These are phyloP conservation scores for Ustilago loliicola DNA, from an alignment of 1,284 basidiomycete genomes.

Conservation along the genomic window DNA sequence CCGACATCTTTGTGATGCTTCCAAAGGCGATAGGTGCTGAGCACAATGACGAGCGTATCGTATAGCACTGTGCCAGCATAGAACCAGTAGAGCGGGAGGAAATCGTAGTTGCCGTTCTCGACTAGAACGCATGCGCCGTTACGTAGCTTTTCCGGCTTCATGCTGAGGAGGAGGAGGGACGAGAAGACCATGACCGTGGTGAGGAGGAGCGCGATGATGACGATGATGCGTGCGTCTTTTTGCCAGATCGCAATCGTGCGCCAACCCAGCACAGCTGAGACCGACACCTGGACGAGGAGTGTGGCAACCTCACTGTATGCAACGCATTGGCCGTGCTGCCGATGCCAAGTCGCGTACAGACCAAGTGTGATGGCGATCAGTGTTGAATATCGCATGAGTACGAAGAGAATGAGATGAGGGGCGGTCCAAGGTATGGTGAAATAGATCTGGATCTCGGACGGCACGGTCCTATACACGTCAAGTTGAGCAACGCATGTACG, in stretches of 20 bases:
- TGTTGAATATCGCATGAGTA: conserved; percentile 52
- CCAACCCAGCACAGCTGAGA: conserved; percentile 56
- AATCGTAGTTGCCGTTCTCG: conserved; percentile 20
- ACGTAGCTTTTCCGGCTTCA: conserved; percentile 27
- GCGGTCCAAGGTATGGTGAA: conserved; percentile 24
- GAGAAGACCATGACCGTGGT: conserved; percentile 44
- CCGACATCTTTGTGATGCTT: conserved; percentile 34
- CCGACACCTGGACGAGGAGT: conserved; percentile 52
- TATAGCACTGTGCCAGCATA: conserved; percentile 52
- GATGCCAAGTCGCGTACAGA: conserved; percentile 46
- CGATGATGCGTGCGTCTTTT: conserved; percentile 45
- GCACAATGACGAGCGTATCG: conserved; percentile 47
- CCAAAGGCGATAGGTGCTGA: conserved; percentile 53
- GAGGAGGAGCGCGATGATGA: conserved; percentile 41
- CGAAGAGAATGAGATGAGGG: conserved; percentile 55
- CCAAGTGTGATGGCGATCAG: conserved; percentile 43
- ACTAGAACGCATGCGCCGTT: conserved; percentile 45
- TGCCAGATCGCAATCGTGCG: conserved; percentile 64
- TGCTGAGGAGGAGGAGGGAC: conserved; percentile 48
- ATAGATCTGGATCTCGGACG: conserved; percentile 28
- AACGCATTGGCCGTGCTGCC: conserved; percentile 25
- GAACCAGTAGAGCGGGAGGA: conserved; percentile 57
- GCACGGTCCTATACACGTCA: conserved; percentile 28
- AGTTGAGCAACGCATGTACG: not conserved
- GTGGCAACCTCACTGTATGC: conserved; percentile 45